Base-by-base conservation (phyloP, 129 eudicot genomes). In the Pulicaria dysenterica region DNA sequence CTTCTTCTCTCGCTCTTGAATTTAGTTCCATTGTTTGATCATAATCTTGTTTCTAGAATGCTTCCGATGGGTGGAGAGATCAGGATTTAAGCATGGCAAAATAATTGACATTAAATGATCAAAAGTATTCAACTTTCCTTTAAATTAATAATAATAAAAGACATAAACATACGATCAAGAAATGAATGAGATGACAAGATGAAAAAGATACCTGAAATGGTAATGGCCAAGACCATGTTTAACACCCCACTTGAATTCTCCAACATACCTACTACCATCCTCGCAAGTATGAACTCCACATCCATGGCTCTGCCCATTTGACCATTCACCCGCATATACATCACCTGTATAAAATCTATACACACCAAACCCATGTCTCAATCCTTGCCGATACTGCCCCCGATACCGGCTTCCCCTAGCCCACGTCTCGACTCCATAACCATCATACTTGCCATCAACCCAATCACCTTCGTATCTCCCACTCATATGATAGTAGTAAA, bases 401-500 rank as follows among this genome's bases (percentile, higher is more conserved):
- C 96, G 83, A 73, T 90, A 94, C 37, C 96, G 81, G 60, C 99
- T 94, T 8, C 99, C 99, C 66, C 96, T 75, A 1, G 94, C 91
- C 99, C 99, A 94, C 8, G 99, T 94, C 59, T 94, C 99, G 5
- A 94, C 99, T 4, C 99, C 97, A 56, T 84, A 86, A 9, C 99
- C 99, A 70, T 94, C 99, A 73, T 90, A 94, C 70, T 88, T 94
- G 59, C 99, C 97, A 63, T 90, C 96, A 34, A 94, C 73, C 99
- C 99, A 94, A 70, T 94, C 99, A 12, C 99, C 99, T 70, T 94
- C 99, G 49, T 86, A 94, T 76, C 97, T 88, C 61, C 99, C 99
- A 77, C 97, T 90, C 91, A 88, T 86, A 64, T 83, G 81, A 75
- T 94, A 94, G 39, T 94, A 94, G 62, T 94, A 94, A 74, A 94